Evolutionary conservation across 2,329 filamentous ascomycete genomes (phyloP), one percentile per base, ranked within the genome.

Genomic region (Exophiala viscosa): DNA sequence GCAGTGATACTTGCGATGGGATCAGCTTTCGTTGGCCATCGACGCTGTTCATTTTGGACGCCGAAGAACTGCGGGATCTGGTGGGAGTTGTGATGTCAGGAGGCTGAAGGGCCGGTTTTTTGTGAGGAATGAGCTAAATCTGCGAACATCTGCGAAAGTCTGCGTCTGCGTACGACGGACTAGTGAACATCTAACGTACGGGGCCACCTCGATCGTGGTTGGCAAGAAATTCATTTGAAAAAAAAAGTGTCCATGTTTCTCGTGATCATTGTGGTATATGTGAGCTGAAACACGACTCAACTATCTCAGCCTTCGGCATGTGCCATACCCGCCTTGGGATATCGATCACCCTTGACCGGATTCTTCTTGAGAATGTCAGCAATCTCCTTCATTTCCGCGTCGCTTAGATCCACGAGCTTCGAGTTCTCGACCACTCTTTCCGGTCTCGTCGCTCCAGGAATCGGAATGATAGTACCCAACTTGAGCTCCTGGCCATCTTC

Each of bases 381-480:
- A 51, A 83, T 73, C 14, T 71, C 69, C 36, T 77, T 73, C 47
- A 83, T 71, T 61, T 77, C 76, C 40, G 51, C 67, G n/a, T 74
- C 71, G 45, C 64, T 71, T 35, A 80, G 64, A 33, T 71, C 66
- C 15, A 76, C 69, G 3, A 65, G 51, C 40, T 61, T 63, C 46
- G 64, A 56, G 55, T 75, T 75, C 66, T 75, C 73, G 48, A 66
- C 62, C 2, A 75, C 64, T 4, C 73, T 51, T 42, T 67, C 68
- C 13, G 62, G 54, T 5, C 62, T 69, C 13, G 67, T 69, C 1
- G 70, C 66, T 9, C 73, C 73, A 5, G 73, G 72, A 48, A 76
- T 75, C 0, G 73, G 73, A 32, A 75, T 69, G 46, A 75, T 64
- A 5, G 49, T 57, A 3, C 56, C 54, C 39, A 61, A 15, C 20